A percentile compares a stretch with the other conserved stretches of the same genome.
Evolutionary conservation across 148 eudicot genomes (phyloP).

Genomic region (Polygonum aviculare): DNA sequence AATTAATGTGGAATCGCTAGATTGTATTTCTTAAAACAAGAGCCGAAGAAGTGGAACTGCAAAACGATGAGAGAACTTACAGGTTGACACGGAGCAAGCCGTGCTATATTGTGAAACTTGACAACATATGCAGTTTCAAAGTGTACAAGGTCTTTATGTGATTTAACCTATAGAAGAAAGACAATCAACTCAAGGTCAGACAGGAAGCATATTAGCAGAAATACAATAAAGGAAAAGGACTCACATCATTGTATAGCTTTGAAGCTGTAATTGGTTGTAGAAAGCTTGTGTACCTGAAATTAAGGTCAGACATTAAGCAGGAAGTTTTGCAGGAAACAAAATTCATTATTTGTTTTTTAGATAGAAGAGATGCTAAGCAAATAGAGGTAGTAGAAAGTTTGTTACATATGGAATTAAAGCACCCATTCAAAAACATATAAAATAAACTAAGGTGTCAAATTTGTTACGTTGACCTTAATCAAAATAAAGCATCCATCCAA

Average conservation of each 20-base stretch:
- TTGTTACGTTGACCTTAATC: neutral
- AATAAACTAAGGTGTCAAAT: too few species aligned
- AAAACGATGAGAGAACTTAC: conserved; percentile 30
- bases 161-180: conserved; percentile 48
- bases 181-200: conserved; percentile 8
- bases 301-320: neutral
- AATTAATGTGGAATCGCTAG: neutral
- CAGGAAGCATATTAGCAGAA: neutral
- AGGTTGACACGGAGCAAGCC: conserved; percentile 79
- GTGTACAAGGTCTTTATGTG: conserved; percentile 83
- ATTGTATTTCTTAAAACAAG: neutral
- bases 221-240: neutral
- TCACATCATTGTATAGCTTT: conserved; percentile 84
- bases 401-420: too few species aligned
- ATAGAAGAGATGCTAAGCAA: neutral
- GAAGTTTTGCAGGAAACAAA: neutral
- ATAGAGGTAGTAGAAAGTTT: neutral
- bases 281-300: conserved; percentile 86
- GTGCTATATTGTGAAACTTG: conserved; percentile 81
- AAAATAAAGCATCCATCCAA: neutral
- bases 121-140: conserved; percentile 98
- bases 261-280: conserved; percentile 85
- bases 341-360: neutral
- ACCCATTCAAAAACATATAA: neutral
- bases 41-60: neutral